Percentiles rank a stretch among this genome's conserved stretches.
Conservation (phyloP, 495 filamentous ascomycete species). For the Penicillium goetzii region DNA sequence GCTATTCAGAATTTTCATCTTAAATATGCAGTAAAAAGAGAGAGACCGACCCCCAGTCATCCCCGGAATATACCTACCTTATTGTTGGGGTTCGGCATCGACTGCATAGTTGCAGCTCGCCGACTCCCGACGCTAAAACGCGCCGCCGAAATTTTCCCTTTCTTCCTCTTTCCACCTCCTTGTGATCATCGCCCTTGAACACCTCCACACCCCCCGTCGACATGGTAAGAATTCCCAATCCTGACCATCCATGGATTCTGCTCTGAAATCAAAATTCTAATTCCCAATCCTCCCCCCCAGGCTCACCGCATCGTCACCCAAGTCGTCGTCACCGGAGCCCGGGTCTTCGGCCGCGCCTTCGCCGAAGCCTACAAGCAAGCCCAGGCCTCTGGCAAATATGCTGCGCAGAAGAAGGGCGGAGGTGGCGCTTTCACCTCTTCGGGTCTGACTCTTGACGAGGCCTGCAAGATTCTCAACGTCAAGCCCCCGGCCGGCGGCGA, state of each 20-base stretch:
- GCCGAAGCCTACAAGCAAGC: constrained; percentile 91
- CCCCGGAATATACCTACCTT: not conserved
- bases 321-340: constrained; percentile 84
- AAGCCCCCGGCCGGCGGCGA: constrained; percentile 82
- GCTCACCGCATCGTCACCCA: constrained; percentile 94
- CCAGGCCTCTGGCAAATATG: constrained; percentile 79
- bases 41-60: not conserved
- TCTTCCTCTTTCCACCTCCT: constrained; percentile 33
- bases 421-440: constrained; percentile 55
- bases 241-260: not conserved
- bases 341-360: constrained; percentile 92
- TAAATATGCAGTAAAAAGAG: not conserved
- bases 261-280: constrained; percentile 11
- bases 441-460: constrained; percentile 90
- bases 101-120: constrained; percentile 21
- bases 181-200: constrained; percentile 34
- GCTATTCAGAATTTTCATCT: not conserved
- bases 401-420: constrained; percentile 59
- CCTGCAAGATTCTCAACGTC: constrained; percentile 96
- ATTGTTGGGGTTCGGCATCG: not conserved
- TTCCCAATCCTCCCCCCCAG: constrained; percentile 45
- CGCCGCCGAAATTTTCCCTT: constrained; percentile 46
- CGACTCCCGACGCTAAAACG: constrained; percentile 35
- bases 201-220: constrained; percentile 19
- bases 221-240: constrained; percentile 33